Base-by-base conservation (phyloP, 768 basidiomycete genomes). In the Multifurca ochricompacta region DNA sequence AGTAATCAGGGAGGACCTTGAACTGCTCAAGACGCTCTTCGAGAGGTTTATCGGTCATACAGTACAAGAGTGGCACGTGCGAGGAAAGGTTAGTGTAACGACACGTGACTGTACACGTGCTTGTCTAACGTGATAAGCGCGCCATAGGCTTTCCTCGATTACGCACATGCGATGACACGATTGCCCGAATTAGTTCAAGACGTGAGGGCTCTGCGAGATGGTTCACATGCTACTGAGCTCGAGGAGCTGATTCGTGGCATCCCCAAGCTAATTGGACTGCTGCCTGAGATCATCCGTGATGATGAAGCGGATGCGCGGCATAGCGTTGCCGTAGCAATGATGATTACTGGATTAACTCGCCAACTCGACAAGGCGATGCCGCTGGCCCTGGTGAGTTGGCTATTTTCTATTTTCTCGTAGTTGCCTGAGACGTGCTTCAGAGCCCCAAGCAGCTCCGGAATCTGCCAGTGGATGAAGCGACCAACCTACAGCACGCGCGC, bases 41-140 rank as follows among this genome's bases (percentile, higher is more conserved):
- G 73, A 70, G 46, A 75, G 75, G 8, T 82, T 98, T 60, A 73
- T 72, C 21, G 77, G 75, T 10, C 73, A 74, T 35, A 66, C 72
- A 2, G 77, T 94, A 9, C 80, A 80, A 39, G 81, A 81, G 8
- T 96, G 94, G 94, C 77, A 84, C 62, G 75, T 80, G 32, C 83
- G 87, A 32, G 94, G 94, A 48, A 86, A 93, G 78, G 91, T 48
- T 28, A 18, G 48, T 35, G 23, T 19, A 31, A 60, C 44, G 27
- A 42, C 27, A n/a, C 58, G 53, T 13, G 19, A 5, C 23, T 34
- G n/a, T 35, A 14, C 18, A 34, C 19, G 13, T 9, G 21, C 2
- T 34, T 7, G 6, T 39, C 23, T 48, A 10, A 59, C 10, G 25
- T 14, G 37, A 51, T 51, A 23, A 19, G 6, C 21, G 6, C 21